These are phyloP conservation scores for Mycena rosella DNA, from an alignment of 768 basidiomycete species.

Conservation along the genomic window DNA sequence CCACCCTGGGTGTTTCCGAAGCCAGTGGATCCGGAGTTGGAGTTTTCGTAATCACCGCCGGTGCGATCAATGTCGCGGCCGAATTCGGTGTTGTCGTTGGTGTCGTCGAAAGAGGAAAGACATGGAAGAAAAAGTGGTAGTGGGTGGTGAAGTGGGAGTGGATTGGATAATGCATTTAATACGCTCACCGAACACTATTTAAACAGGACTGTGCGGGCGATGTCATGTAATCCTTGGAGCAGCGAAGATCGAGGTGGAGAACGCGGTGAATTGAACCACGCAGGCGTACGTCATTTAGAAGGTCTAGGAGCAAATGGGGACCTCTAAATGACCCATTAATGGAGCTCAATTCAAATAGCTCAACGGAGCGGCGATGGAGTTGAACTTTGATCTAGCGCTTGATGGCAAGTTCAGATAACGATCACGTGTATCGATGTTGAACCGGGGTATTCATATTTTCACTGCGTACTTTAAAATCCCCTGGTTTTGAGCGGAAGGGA, in stretches of 20 bases:
- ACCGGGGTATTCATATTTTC: no score
- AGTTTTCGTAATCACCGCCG: background rate
- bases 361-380: background rate
- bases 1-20: slow-evolving; percentile 8
- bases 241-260: background rate
- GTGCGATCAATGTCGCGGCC: background rate
- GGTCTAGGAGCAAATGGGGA: no score
- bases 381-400: background rate
- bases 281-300: background rate
- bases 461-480: no score
- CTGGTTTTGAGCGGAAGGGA: no score
- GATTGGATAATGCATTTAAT: background rate
- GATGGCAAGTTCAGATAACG: background rate
- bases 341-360: no score
- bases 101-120: slow-evolving; percentile 6
- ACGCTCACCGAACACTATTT: background rate
- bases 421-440: background rate
- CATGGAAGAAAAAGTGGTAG: background rate
- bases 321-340: slow-evolving; percentile 5
- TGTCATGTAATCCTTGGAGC: background rate
- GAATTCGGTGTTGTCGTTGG: slow-evolving; percentile 5
- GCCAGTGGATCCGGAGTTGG: background rate
- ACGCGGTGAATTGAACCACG: no score
- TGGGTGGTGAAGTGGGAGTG: background rate
- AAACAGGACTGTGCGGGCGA: background rate